A percentile compares a stretch with the other conserved stretches of the same genome.
phyloP scores from a whole-genome alignment of 2,329 filamentous ascomycete genomes.

The Graphilbum fragrans region DNA sequence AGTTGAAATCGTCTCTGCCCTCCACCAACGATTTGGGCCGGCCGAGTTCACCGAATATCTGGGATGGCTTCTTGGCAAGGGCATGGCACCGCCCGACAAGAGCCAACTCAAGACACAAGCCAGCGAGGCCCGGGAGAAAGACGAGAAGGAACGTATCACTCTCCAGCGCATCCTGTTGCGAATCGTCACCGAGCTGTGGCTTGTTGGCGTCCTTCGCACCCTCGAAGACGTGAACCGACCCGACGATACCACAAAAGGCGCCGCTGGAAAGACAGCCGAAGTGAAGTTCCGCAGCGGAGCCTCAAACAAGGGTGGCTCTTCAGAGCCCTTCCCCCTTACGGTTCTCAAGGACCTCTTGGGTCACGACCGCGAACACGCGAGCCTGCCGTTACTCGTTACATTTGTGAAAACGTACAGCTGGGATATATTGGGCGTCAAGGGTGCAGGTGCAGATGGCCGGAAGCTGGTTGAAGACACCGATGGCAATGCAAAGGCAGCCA shows the following conservation, averaged over 20 bases:
- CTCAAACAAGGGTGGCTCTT: conserved; percentile 49
- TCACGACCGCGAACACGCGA: conserved; percentile 84
- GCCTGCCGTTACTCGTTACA: conserved; percentile 80
- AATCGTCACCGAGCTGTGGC: conserved; percentile 91
- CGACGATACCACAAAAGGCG: conserved; percentile 50
- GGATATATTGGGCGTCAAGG: conserved; percentile 80
- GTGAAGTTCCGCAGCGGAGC: conserved; percentile 41
- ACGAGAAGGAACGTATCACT: conserved; percentile 85
- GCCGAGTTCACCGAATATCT: conserved; percentile 82
- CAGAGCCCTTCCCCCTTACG: conserved; percentile 90
- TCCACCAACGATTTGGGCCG: conserved; percentile 90
- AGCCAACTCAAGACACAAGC: conserved; percentile 64
- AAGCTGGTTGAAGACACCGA: conserved; percentile 78
- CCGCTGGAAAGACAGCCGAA: conserved; percentile 50
- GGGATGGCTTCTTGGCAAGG: conserved; percentile 84
- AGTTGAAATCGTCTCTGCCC: conserved; percentile 85
- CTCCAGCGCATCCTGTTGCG: conserved; percentile 78
- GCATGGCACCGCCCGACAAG: conserved; percentile 84
- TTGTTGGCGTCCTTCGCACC: conserved; percentile 77
- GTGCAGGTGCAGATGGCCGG: conserved; percentile 60
- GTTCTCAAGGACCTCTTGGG: conserved; percentile 95
- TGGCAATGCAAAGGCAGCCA: conserved; percentile 34
- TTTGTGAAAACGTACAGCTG: conserved; percentile 96
- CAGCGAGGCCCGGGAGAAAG: conserved; percentile 76
- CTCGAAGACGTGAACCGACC: conserved; percentile 54